A percentile compares a stretch with the other conserved stretches of the same genome.
Conservation (phyloP, 225 moss, liverwort and hornwort species). For the Polytrichum formosum region DNA sequence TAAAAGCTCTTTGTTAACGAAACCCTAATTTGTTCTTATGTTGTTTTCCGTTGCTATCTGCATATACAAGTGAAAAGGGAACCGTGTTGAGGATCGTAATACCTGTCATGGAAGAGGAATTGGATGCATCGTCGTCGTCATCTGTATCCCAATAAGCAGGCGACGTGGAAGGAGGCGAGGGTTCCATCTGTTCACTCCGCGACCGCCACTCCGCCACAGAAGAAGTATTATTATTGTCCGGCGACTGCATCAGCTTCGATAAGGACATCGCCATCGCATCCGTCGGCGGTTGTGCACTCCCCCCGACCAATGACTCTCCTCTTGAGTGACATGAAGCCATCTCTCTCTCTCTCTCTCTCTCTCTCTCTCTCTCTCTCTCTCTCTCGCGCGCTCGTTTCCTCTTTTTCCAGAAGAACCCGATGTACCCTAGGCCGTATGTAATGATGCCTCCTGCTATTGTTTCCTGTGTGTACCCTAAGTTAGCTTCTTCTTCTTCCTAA, state of each 20-base stretch:
- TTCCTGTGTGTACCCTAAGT: too few relatives aligned
- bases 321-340: conserved; percentile 64
- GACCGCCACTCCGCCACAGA: conserved; percentile 84
- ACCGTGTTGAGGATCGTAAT: neutral
- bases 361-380: too few relatives aligned
- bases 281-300: conserved; percentile 34
- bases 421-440: too few relatives aligned
- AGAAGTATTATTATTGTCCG: conserved; percentile 17
- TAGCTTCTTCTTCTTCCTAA: too few relatives aligned
- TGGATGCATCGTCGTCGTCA: conserved; percentile 80
- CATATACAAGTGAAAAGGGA: too few relatives aligned
- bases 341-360: too few relatives aligned
- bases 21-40: too few relatives aligned
- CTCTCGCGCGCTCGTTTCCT: too few relatives aligned
- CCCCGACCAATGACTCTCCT: conserved; percentile 65
- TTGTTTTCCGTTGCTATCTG: too few relatives aligned
- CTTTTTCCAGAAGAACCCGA: too few relatives aligned
- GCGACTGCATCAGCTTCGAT: conserved; percentile 78
- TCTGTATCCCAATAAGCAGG: conserved; percentile 99
- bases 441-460: too few relatives aligned
- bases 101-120: conserved; percentile 84
- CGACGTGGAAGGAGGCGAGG: conserved; percentile 95
- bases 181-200: conserved; percentile 90
- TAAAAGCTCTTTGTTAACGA: too few relatives aligned
- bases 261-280: conserved; percentile 53